Percentiles rank a stretch among this genome's conserved stretches.
phyloP scores from a whole-genome alignment of 2,329 filamentous ascomycete genomes.

The Pestalotiopsis sp. region DNA sequence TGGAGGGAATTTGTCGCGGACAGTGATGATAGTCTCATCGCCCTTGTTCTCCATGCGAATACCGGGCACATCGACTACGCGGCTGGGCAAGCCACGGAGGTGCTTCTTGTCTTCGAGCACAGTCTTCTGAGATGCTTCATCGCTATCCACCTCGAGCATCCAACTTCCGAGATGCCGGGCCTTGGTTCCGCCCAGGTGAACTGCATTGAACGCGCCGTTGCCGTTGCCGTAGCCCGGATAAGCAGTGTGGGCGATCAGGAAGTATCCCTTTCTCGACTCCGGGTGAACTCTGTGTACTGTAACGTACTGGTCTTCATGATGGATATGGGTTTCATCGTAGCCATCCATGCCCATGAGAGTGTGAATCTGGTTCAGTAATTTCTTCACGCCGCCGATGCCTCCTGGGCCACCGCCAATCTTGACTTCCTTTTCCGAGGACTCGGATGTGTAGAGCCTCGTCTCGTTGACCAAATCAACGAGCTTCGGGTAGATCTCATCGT shows the following conservation, averaged over 20 bases:
- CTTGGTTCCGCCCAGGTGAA: conserved; percentile 80
- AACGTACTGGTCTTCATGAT: conserved; percentile 94
- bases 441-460: conserved; percentile 78
- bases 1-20: conserved; percentile 84
- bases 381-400: conserved; percentile 90
- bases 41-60: conserved; percentile 73
- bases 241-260: conserved; percentile 93
- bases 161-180: conserved; percentile 87
- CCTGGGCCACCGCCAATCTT: conserved; percentile 71
- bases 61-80: conserved; percentile 73
- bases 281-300: conserved; percentile 96
- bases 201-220: conserved; percentile 78
- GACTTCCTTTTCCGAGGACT: conserved; percentile 66
- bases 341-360: conserved; percentile 93
- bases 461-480: conserved; percentile 93
- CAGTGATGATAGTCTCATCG: conserved; percentile 76
- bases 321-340: conserved; percentile 93
- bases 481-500: conserved; percentile 93
- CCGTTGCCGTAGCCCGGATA: conserved; percentile 89
- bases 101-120: conserved; percentile 70
- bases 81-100: conserved; percentile 82
- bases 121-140: conserved; percentile 66
- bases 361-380: conserved; percentile 92
- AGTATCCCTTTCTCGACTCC: conserved; percentile 88
- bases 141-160: conserved; percentile 87